Conservation (phyloP, 805 yeast genomes). For the Candida taoyuanica region DNA sequence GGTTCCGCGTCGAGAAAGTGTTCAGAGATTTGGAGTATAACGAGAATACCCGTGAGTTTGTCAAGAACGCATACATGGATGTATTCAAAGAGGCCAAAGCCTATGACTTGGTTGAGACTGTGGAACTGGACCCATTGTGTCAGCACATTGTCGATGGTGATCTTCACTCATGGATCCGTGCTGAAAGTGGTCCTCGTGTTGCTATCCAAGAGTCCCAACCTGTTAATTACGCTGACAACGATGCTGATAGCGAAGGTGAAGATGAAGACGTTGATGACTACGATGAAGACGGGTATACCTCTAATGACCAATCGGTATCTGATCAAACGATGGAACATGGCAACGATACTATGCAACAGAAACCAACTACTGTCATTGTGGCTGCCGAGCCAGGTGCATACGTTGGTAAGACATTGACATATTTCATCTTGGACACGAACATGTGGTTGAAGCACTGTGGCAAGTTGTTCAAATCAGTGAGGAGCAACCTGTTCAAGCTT, state of each 20-base stretch:
- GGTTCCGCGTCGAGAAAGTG: slow-evolving; percentile 16
- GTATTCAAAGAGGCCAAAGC: slow-evolving; percentile 14
- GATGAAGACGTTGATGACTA: slow-evolving; percentile 8
- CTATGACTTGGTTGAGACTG: slow-evolving; percentile 12
- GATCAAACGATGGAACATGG: not conserved
- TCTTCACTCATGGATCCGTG: slow-evolving; percentile 9
- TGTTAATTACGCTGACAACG: slow-evolving; percentile 12
- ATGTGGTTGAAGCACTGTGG: slow-evolving; percentile 83
- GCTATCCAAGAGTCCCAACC: not conserved
- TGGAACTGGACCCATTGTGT: slow-evolving; percentile 10
- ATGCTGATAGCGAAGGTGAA: slow-evolving; percentile 14
- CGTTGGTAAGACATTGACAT: slow-evolving; percentile 11
- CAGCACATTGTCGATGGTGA: slow-evolving; percentile 2
- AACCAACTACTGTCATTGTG: slow-evolving; percentile 2
- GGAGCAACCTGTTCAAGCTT: slow-evolving; percentile 52
- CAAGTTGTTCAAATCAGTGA: slow-evolving; percentile 61
- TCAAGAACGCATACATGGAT: slow-evolving; percentile 11
- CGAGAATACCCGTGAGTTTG: slow-evolving; percentile 8
- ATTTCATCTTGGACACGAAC: slow-evolving; percentile 61
- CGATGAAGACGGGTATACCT: not conserved
- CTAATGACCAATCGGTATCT: not conserved
- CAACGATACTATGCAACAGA: not conserved
- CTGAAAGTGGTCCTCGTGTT: not conserved
- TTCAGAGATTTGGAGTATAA: slow-evolving; percentile 7
- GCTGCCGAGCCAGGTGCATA: slow-evolving; percentile 16